Evolutionary conservation across 78 protist genomes (phyloP).

Genomic region (Dictyostelium citrinum): DNA sequence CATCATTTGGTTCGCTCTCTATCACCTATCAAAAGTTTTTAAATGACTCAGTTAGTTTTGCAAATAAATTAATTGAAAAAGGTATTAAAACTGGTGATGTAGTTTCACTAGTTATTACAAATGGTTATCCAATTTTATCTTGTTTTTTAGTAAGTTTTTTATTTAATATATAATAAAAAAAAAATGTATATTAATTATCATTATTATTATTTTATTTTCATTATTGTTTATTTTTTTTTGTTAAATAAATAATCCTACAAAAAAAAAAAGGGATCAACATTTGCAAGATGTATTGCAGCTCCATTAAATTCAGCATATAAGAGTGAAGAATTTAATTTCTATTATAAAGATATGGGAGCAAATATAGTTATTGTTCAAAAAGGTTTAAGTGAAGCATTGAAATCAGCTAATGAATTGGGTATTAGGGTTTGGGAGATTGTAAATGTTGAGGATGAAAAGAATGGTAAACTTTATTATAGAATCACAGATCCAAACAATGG

Average conservation of each 20-base stretch:
- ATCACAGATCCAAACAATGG: background rate
- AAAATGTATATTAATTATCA: background rate
- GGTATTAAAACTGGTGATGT: slow-evolving; percentile 43
- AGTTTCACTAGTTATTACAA: slow-evolving; percentile 46
- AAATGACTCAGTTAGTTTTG: background rate
- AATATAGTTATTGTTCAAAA: slow-evolving; percentile 74
- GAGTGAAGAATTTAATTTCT: slow-evolving; percentile 80
- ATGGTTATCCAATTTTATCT: slow-evolving; percentile 68
- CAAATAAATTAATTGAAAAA: slow-evolving; percentile 4
- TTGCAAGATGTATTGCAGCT: slow-evolving; percentile 67
- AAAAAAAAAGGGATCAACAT: slow-evolving; percentile 44
- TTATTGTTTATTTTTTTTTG: too few species aligned
- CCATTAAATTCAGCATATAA: slow-evolving; percentile 77
- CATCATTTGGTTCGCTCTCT: background rate
- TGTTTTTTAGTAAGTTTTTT: slow-evolving; percentile 26
- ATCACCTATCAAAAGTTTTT: slow-evolving; percentile 8
- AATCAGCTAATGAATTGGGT: slow-evolving; percentile 67
- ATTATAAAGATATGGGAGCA: slow-evolving; percentile 71
- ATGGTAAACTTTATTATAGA: background rate
- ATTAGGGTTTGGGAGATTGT: slow-evolving; percentile 8
- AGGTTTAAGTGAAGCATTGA: slow-evolving; percentile 33
- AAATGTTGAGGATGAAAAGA: background rate
- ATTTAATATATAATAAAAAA: background rate
- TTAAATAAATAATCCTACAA: background rate
- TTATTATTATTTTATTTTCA: too few species aligned